Base-by-base conservation (phyloP, 495 filamentous ascomycete species). In the Penicillium riverlandense region DNA sequence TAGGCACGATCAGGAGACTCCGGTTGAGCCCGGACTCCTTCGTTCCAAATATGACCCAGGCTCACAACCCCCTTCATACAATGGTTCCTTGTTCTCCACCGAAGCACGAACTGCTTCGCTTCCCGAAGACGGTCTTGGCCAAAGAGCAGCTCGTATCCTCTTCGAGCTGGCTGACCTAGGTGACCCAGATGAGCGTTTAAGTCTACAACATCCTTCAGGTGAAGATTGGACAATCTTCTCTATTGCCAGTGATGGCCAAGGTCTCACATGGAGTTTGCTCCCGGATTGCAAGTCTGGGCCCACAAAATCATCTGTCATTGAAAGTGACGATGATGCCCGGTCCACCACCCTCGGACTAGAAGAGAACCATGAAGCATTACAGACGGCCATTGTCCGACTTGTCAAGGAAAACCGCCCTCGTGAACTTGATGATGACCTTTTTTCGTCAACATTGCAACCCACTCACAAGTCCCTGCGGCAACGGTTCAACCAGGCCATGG, bases 351-450 rank as follows among this genome's bases (percentile, higher is more conserved):
- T 86, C 9, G 85, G 87, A 27, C 65, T 88, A 6, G 83, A 87
- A 55, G 85, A 85, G 49, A 86, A 89, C 50, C 86, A 92, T 50
- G 85, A 92, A 61, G 82, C 86, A 41, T 66, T 95, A 7, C 84
- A 91, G 43, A 82, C 86, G 30, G 85, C 87, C 6, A 85, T 95
- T 37, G 66, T 86, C 37, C 90, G 87, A 54, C 72, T 95, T 2
- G 83, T 92, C 12, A 77, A 85, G 48, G 87, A 92, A 34, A 86
- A 82, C 45, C 86, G 89, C 49, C 82, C 85, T 14, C 50, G 50
- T 43, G 52, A 66, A 33, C 45, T 44, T 8, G 49, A 48, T 27
- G 56, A 58, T 13, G 49, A 50, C 14, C 50, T 46, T 27, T 8
- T 39, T 29, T 30, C 45, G 10, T 13, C 10, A 38, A 36, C 14